These are phyloP conservation scores for Cicer cuneatum DNA, from an alignment of 306 rosid species.

Conservation along the genomic window DNA sequence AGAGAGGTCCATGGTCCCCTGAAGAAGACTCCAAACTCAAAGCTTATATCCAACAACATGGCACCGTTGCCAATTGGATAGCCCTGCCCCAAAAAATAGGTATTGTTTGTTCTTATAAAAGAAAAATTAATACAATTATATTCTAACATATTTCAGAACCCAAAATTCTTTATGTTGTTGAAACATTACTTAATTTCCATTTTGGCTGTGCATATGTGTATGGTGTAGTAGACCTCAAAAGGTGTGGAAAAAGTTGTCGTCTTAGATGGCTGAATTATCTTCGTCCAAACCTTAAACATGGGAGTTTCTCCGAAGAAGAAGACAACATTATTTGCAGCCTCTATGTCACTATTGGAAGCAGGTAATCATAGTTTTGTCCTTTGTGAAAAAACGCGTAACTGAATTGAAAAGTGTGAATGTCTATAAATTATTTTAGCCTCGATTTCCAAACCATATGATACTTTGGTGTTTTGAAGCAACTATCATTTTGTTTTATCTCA, in stretches of 20 bases:
- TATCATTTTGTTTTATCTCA: no score
- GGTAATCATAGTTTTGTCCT: slow-evolving; percentile 46
- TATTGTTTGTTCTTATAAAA: neutral
- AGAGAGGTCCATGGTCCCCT: slow-evolving; percentile 48
- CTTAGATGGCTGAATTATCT: slow-evolving; percentile 54
- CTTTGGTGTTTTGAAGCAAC: no score
- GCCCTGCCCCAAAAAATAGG: slow-evolving; percentile 88
- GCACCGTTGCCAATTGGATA: slow-evolving; percentile 53
- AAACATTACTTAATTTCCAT: neutral
- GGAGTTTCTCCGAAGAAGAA: slow-evolving; percentile 84
- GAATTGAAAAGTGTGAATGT: no score
- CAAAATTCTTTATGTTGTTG: slow-evolving; percentile 8
- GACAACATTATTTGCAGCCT: slow-evolving; percentile 89
- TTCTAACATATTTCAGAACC: neutral
- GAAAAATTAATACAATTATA: neutral
- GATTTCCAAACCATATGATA: no score
- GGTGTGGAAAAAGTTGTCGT: slow-evolving; percentile 59
- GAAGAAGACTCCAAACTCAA: slow-evolving; percentile 46
- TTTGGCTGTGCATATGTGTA: neutral
- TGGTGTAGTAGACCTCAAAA: slow-evolving; percentile 62
- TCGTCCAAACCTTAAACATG: slow-evolving; percentile 83
- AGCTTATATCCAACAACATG: slow-evolving; percentile 33
- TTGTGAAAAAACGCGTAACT: no score
- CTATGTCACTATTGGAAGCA: slow-evolving; percentile 84
- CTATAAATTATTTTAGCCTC: no score